phyloP scores from a whole-genome alignment of 1,139 yeast genomes.

The Blastobotrys malaysiensis region DNA sequence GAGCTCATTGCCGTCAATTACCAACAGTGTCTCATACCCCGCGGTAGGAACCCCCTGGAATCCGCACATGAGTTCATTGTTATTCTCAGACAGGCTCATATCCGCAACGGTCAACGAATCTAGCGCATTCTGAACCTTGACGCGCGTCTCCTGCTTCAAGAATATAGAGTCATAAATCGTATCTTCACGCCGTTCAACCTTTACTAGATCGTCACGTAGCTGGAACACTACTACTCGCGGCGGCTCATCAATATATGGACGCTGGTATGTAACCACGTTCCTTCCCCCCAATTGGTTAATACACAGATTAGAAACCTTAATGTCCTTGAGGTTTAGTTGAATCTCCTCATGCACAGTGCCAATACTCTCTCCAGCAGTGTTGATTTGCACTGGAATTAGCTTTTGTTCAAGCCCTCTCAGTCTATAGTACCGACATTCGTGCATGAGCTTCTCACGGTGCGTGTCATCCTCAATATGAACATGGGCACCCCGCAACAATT shows the following conservation, averaged over 20 bases:
- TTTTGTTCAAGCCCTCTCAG: conserved; percentile 70
- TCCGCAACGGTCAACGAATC: background rate
- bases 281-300: background rate
- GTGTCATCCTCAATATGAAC: conserved; percentile 44
- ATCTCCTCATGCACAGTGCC: conserved; percentile 45
- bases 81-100: background rate
- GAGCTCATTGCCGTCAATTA: background rate
- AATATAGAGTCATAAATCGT: background rate
- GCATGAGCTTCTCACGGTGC: conserved; percentile 52
- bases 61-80: background rate
- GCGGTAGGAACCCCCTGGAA: background rate
- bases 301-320: conserved; percentile 21
- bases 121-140: background rate
- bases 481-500: conserved; percentile 50
- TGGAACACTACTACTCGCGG: conserved; percentile 54
- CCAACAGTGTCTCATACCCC: background rate
- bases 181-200: background rate
- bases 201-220: conserved; percentile 32
- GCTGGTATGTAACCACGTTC: conserved; percentile 33
- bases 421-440: conserved; percentile 74
- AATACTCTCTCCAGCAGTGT: conserved; percentile 30
- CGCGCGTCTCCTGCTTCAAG: background rate
- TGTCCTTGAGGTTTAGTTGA: conserved; percentile 44
- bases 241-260: conserved; percentile 54
- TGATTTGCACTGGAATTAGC: conserved; percentile 48